Base-by-base conservation (phyloP, 1,139 yeast species). In the Scheffersomyces insectosa region DNA sequence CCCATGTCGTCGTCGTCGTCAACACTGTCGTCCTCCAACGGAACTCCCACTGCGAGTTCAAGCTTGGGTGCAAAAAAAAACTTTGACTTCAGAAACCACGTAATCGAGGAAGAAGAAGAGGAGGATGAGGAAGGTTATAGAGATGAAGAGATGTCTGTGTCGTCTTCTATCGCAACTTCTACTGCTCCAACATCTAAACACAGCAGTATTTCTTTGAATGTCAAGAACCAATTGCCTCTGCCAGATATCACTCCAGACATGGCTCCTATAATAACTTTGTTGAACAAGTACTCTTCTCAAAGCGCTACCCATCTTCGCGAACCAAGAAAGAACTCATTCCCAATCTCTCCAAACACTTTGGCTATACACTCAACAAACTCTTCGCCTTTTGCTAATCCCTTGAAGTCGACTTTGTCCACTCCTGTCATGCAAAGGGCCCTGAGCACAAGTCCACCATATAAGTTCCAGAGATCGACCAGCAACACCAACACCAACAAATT, bases 221-320 rank as follows among this genome's bases (percentile, higher is more conserved):
- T 50, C 38, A 42, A 43, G 40, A 36, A 34, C 37, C 74, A 62
- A 50, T 60, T 72, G 16, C 75, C 75, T 7, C 68, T 75, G 14
- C 79, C 79, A 1, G 71, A 68, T 11, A 60, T 70, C 33, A 72
- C 78, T 5, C 77, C 78, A n/a, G 71, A 70, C 43, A 70, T 70
- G 57, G 65, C 66, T 13, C 77, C 74, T 32, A 57, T 62, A 37
- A 55, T 65, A 42, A 56, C 66, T 32, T 51, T 69, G 55, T 56
- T 65, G 43, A 60, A 63, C 42, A 59, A 59, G 43, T 60, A 62
- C 44, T 50, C 54, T 4, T 40, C 40, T 16, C 39, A 36, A 13
- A 12, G 11, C 5, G n/a, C 23, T 7, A 20, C 9, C 4, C 15
- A 31, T 31, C 36, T 46, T 16, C 20, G 30, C 8, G 36, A 38